Evolutionary conservation across 2,329 filamentous ascomycete species (phyloP), one percentile per base, ranked within the genome.

Genomic region (Dendryphion nanum): DNA sequence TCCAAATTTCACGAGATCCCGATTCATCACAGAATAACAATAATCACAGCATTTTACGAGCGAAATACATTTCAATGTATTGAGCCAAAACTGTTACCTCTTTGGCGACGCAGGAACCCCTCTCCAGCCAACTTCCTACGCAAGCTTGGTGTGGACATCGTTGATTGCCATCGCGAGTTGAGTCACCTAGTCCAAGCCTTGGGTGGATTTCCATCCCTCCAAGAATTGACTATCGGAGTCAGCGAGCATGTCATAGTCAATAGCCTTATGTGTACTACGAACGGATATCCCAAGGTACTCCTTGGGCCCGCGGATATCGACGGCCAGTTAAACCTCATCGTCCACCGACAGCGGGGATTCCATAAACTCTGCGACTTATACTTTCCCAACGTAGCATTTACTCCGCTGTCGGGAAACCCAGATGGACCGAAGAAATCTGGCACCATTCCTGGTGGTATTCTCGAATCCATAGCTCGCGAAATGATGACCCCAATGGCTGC

Each of bases 171-270:
- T n/a, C n/a, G n/a, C n/a, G n/a, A n/a, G n/a, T n/a, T n/a, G n/a
- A n/a, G n/a, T n/a, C n/a, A n/a, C n/a, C n/a, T n/a, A n/a, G n/a
- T n/a, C n/a, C n/a, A n/a, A n/a, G n/a, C n/a, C n/a, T n/a, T n/a
- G n/a, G n/a, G n/a, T n/a, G n/a, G n/a, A n/a, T n/a, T n/a, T n/a
- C n/a, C n/a, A n/a, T n/a, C 30, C 4, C 44, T 61, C 4, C 15
- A 51, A 29, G 41, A 54, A 37, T 37, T 61, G 4, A 39, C 31
- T n/a, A 54, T 62, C 14, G 39, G 48, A 6, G 42, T 59, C 6
- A 40, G 59, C 29, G 57, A 61, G 34, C 15, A 15, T 3, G 4
- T 23, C 3, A n/a, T 50, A 20, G 38, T 47, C 5, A 14, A 36
- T 18, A 14, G 23, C 4, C 23, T 23, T 19, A 20, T 12, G 2